Base-by-base conservation (phyloP, 2,329 filamentous ascomycete genomes). In the Monosporascus sp. region DNA sequence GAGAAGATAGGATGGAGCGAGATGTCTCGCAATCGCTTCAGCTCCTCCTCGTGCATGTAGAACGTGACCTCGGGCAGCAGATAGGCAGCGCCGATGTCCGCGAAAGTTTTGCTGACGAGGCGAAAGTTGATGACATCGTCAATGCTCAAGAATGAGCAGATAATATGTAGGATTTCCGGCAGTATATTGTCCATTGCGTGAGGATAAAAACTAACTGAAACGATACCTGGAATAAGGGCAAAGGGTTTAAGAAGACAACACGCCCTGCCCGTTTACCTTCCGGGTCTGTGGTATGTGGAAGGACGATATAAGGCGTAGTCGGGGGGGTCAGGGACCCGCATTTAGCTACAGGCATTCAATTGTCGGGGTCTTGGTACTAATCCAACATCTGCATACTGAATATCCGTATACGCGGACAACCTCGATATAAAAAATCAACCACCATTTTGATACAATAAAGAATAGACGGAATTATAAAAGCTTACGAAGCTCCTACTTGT, bases 31-130 rank as follows among this genome's bases (percentile, higher is more conserved):
- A 68, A 50, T 38, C 61, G 59, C 5, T 61, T 55, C 14, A 68
- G 51, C 37, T 66, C 64, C 15, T 52, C 48, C 20, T 60, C 20
- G 54, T 69, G 48, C 50, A 68, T 37, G 47, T 60, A 55, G 59
- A 68, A 52, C 15, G 57, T 56, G 57, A 70, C 47, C 45, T 72
- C 38, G 60, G 71, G 41, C 61, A 81, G 51, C 77, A 84, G 54
- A 77, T 61, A 61, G 38, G 57, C 53, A 7, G 62, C 64, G 17
- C 58, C 64, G 28, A 61, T 54, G 38, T 63, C 58, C 9, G 62
- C 62, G 38, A 63, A 65, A 2, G 53, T 35, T 41, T 50, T 62
- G 46, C 56, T 57, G 40, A 60, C 61, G 8, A 65, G 60, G 6
- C 65, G 65, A 37, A 67, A 65, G 22, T 53, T 58, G 37, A 57